These are phyloP conservation scores for Pseudogymnoascus sp. DNA, from an alignment of 2,329 filamentous ascomycete species.

Conservation along the genomic window DNA sequence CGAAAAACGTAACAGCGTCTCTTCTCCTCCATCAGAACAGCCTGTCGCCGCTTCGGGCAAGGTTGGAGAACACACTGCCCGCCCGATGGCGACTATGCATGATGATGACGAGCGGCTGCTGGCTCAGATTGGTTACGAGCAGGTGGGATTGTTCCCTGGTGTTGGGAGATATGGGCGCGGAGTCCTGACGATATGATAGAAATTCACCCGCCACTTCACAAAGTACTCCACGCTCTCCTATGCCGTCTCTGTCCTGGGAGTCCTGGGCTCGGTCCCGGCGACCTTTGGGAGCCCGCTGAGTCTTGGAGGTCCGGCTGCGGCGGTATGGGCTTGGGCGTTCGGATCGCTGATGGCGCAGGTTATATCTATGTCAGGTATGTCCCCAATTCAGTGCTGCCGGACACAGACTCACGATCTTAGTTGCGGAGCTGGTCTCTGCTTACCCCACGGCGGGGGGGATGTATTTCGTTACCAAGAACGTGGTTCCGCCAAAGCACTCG, in stretches of 20 bases:
- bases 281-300: slow-evolving; percentile 53
- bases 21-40: neutral
- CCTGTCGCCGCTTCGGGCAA: neutral
- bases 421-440: slow-evolving; percentile 58
- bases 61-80: neutral
- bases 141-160: slow-evolving; percentile 36
- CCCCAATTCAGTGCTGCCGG: neutral
- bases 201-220: slow-evolving; percentile 55
- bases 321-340: slow-evolving; percentile 60
- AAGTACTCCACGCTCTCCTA: slow-evolving; percentile 62
- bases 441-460: slow-evolving; percentile 62
- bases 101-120: slow-evolving; percentile 55
- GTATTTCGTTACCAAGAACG: slow-evolving; percentile 62
- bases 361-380: slow-evolving; percentile 50
- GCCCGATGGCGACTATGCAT: slow-evolving; percentile 41
- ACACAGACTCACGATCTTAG: slow-evolving; percentile 26
- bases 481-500: slow-evolving; percentile 53
- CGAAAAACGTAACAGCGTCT: neutral
- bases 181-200: slow-evolving; percentile 33
- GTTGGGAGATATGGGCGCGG: neutral
- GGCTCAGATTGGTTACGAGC: slow-evolving; percentile 55
- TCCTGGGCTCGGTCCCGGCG: slow-evolving; percentile 58
- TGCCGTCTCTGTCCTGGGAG: slow-evolving; percentile 57
- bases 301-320: slow-evolving; percentile 54
- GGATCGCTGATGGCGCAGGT: slow-evolving; percentile 58